These are phyloP conservation scores for Metschnikowia peoriensis DNA, from an alignment of 805 yeast species.

Conservation along the genomic window DNA sequence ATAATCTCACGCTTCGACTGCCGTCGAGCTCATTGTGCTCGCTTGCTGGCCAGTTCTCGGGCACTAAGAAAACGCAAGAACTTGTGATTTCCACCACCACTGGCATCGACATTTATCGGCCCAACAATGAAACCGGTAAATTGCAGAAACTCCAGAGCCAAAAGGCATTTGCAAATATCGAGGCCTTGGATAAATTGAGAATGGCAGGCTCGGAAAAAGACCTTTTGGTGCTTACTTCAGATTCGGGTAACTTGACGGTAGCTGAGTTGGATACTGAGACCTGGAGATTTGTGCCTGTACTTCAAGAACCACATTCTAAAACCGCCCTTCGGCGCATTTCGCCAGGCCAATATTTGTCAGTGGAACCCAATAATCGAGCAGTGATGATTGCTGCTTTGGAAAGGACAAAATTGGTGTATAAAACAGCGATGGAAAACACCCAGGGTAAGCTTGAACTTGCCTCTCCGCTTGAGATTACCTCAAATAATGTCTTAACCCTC, in stretches of 20 bases:
- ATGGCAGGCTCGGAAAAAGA: conserved; percentile 56
- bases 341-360: conserved; percentile 71
- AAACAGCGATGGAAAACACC: conserved; percentile 45
- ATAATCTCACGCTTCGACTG: conserved; percentile 66
- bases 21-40: conserved; percentile 55
- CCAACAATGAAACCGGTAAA: conserved; percentile 56
- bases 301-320: conserved; percentile 68
- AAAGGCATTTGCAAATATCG: conserved; percentile 57
- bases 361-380: conserved; percentile 74
- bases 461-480: conserved; percentile 71
- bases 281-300: conserved; percentile 42
- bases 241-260: conserved; percentile 69
- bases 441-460: conserved; percentile 49
- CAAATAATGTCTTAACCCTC: conserved; percentile 51
- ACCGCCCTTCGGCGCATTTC: conserved; percentile 71
- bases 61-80: conserved; percentile 52
- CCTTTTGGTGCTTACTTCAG: conserved; percentile 66
- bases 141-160: conserved; percentile 43
- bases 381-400: conserved; percentile 71
- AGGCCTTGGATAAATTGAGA: conserved; percentile 51
- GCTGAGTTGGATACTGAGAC: conserved; percentile 43
- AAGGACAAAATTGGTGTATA: conserved; percentile 67
- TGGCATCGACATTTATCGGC: conserved; percentile 50
- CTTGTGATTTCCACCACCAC: conserved; percentile 58
- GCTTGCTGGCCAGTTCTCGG: conserved; percentile 69